Evolutionary conservation across 2,329 filamentous ascomycete genomes (phyloP).

Genomic region (Aspergillus costaricaensis): DNA sequence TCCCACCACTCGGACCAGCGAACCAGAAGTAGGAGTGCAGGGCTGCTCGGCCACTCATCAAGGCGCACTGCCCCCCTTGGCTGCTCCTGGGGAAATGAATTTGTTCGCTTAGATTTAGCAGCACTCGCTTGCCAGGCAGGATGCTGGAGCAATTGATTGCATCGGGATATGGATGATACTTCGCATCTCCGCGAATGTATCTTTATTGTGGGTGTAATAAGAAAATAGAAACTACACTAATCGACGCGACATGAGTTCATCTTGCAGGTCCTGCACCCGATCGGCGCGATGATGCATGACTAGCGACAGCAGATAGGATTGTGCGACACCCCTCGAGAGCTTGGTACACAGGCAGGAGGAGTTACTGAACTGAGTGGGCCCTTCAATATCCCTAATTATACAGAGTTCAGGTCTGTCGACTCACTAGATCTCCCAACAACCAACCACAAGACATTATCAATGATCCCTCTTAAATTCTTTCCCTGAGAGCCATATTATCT

Average conservation of each 20-base stretch:
- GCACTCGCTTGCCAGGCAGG: constrained; percentile 12
- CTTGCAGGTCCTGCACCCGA: constrained; percentile 7
- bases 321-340: background rate
- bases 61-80: constrained; percentile 21
- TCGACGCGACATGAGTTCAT: background rate
- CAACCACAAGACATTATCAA: background rate
- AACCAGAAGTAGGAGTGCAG: background rate
- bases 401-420: background rate
- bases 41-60: background rate
- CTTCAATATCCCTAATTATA: background rate
- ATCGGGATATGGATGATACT: constrained; percentile 10
- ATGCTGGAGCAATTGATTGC: background rate
- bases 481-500: background rate
- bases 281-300: constrained; percentile 13
- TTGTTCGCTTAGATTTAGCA: constrained; percentile 2
- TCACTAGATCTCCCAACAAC: background rate
- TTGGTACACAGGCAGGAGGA: too few relatives aligned
- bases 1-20: constrained; percentile 11
- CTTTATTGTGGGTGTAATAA: constrained; percentile 7
- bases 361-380: background rate
- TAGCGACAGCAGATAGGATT: background rate
- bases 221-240: constrained; percentile 6
- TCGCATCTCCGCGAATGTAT: constrained; percentile 7
- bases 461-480: too few relatives aligned
- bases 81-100: constrained; percentile 8